Conservation (phyloP, 768 basidiomycete genomes). For the Pleurotus salmoneostramineus region DNA sequence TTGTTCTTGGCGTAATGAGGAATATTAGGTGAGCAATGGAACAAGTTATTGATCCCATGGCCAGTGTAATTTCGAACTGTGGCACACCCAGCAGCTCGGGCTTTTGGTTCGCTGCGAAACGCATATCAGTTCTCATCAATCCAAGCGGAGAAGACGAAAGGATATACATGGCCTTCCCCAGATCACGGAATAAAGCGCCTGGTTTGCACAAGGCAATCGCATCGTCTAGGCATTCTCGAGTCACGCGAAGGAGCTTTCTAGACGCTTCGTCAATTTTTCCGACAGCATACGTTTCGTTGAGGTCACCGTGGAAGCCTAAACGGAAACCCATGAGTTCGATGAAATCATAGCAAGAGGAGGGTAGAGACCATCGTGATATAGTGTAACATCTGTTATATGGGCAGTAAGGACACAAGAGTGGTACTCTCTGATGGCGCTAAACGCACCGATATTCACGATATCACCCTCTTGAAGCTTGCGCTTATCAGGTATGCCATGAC, state of each 20-base stretch:
- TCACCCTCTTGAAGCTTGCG: slow-evolving; percentile 86
- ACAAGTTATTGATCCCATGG: slow-evolving; percentile 84
- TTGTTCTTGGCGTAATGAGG: slow-evolving; percentile 96
- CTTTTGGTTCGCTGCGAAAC: slow-evolving; percentile 70
- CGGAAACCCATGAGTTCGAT: neutral
- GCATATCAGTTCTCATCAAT: neutral
- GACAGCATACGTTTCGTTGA: slow-evolving; percentile 92
- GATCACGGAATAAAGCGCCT: slow-evolving; percentile 82
- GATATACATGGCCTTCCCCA: slow-evolving; percentile 84
- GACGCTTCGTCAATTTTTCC: slow-evolving; percentile 83
- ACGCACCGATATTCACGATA: slow-evolving; percentile 86
- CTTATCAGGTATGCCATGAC: slow-evolving; percentile 94
- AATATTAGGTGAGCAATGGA: slow-evolving; percentile 84
- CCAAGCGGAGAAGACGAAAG: neutral
- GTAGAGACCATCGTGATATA: slow-evolving; percentile 69
- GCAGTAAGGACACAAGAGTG: slow-evolving; percentile 12
- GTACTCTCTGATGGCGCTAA: slow-evolving; percentile 4
- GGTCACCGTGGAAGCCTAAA: slow-evolving; percentile 85
- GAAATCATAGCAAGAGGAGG: slow-evolving; percentile 1
- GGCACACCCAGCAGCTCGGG: slow-evolving; percentile 80
- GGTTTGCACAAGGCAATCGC: slow-evolving; percentile 94
- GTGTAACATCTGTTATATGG: slow-evolving; percentile 56
- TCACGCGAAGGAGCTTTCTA: slow-evolving; percentile 73
- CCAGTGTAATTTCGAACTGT: slow-evolving; percentile 91
- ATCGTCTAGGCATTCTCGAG: slow-evolving; percentile 81